Evolutionary conservation across 495 filamentous ascomycete genomes (phyloP).

Genomic region (Hypoxylon cercidicola): DNA sequence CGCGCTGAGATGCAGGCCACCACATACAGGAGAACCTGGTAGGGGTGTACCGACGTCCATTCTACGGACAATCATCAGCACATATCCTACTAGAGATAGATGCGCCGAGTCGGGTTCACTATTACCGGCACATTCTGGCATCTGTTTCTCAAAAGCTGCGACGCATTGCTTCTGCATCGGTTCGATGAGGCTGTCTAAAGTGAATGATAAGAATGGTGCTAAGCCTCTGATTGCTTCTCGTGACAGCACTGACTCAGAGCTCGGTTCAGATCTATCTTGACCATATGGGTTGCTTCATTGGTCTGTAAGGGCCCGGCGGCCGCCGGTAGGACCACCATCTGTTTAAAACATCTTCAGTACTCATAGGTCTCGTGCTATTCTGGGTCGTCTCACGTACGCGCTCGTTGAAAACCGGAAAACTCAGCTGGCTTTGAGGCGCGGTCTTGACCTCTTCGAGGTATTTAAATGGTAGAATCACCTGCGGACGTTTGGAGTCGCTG

Average conservation of each 20-base stretch:
- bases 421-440: slow-evolving; percentile 1
- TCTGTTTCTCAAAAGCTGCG: slow-evolving; percentile 1
- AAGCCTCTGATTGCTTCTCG: neutral
- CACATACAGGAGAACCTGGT: neutral
- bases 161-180: neutral
- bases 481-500: neutral
- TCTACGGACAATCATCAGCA: slow-evolving; percentile 1
- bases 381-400: neutral
- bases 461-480: neutral
- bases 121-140: neutral
- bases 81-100: neutral
- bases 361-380: neutral
- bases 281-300: slow-evolving; percentile 1
- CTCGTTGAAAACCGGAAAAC: slow-evolving; percentile 1
- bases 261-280: slow-evolving; percentile 4
- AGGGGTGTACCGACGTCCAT: neutral
- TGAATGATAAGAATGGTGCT: neutral
- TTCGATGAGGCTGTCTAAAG: neutral
- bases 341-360: neutral
- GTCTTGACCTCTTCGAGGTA: slow-evolving; percentile 4
- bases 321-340: neutral
- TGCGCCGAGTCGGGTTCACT: neutral
- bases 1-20: neutral
- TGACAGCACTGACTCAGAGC: neutral
- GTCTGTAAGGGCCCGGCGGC: slow-evolving; percentile 1